Evolutionary conservation across 441 rosid genomes (phyloP).

Genomic region (Bocquillonia castaneifolia): DNA sequence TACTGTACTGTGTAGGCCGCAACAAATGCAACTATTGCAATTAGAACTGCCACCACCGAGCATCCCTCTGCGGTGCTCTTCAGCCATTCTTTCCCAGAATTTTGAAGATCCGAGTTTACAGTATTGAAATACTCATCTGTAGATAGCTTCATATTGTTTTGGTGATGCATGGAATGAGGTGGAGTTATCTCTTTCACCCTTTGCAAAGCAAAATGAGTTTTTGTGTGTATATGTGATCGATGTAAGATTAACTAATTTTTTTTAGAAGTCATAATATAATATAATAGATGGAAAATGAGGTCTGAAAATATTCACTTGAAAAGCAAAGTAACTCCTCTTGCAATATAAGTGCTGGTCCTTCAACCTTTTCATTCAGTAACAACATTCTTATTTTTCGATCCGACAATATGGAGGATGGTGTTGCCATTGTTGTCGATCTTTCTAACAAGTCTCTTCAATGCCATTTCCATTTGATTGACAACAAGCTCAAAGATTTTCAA

Average conservation of each 20-base stretch:
- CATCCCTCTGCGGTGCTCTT: conserved; percentile 22
- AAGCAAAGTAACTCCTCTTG: conserved; percentile 20
- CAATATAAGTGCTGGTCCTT: conserved; percentile 18
- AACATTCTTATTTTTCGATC: conserved; percentile 13
- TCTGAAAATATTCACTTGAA: neutral
- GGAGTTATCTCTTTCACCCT: neutral
- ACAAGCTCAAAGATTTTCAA: conserved; percentile 17
- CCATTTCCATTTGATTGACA: conserved; percentile 10
- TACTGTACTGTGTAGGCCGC: conserved; percentile 24
- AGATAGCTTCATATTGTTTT: neutral
- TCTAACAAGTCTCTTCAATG: conserved; percentile 15
- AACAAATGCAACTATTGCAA: conserved; percentile 21
- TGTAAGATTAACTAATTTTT: too few relatives aligned
- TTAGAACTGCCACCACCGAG: conserved; percentile 21
- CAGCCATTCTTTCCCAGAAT: conserved; percentile 15
- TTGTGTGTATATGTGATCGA: too few relatives aligned
- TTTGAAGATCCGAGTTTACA: neutral
- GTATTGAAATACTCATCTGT: neutral
- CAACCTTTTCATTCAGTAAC: conserved; percentile 23
- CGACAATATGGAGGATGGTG: conserved; percentile 20
- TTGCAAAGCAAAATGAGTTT: conserved; percentile 13
- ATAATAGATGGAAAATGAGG: too few relatives aligned
- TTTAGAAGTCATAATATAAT: too few relatives aligned
- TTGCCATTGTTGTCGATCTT: conserved; percentile 19
- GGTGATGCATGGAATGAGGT: neutral